Evolutionary conservation across 768 basidiomycete species (phyloP), one percentile per base, ranked within the genome.

Genomic region (Mycena alexandri): DNA sequence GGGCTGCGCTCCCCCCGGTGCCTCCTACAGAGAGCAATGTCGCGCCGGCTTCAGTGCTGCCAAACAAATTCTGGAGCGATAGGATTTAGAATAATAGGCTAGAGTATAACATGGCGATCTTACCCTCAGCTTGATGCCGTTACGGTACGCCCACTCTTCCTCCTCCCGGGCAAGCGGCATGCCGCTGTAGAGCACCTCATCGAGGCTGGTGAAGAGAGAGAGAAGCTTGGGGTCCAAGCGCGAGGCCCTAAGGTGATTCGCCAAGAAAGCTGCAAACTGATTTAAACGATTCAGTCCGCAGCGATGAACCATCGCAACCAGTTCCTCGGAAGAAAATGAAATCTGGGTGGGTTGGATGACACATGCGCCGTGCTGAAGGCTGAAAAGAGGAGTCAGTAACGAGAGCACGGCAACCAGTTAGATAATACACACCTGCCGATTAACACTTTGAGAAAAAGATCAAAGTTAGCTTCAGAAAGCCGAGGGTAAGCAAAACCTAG

Each of bases 331-430:
- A 24, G 85, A 82, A 73, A 88, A 88, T 4, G 80, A 81, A 61
- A 87, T 83, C 67, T 78, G 80, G 0, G 85, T 86, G n/a, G 88
- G 85, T 64, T 87, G 86, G 50, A 89, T 80, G n/a, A 82, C 83
- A 75, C 88, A 88, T 21, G 85, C 72, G n/a, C 86, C 88, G 63
- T 87, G 85, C 63, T 87, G 86, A 12, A 89, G 74, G 60, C 81
- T 74, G 47, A 84, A 86, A 86, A 75, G 80, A 86, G 73, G 80
- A 84, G 83, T 82, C 53, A 70, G 42, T 50, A 67, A 58, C 50
- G 65, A 58, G 47, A 21, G 19, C 56, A 63, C 61, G 63, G 60
- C 62, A 63, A 71, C 54, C 56, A 65, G 65, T 53, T 57, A 58
- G 34, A 60, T 73, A 53, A 64, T 67, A 29, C 60, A 69, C 55